A percentile compares a stretch with the other conserved stretches of the same genome.
Conservation (phyloP, 352 stramenopile species). For the Pilasporangium apinafurcum region DNA sequence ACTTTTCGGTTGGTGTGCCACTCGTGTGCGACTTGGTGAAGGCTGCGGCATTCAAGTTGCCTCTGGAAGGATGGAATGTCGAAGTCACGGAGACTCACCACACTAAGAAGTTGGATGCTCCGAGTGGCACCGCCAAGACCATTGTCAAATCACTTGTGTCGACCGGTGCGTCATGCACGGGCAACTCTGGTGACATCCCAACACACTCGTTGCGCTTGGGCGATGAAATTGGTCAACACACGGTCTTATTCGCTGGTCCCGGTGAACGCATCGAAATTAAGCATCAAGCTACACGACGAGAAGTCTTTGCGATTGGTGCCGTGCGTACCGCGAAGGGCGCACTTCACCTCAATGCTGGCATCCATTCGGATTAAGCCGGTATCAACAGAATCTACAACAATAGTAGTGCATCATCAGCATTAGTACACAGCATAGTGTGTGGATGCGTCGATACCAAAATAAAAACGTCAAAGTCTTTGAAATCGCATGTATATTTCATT, state of each 20-base stretch:
- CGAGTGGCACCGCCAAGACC: slow-evolving; percentile 75
- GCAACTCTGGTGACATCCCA: slow-evolving; percentile 30
- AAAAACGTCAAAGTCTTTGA: too few relatives aligned
- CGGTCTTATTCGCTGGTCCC: slow-evolving; percentile 68
- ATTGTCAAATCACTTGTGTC: slow-evolving; percentile 57
- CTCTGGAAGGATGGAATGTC: slow-evolving; percentile 69
- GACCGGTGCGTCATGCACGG: slow-evolving; percentile 51
- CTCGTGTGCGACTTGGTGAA: slow-evolving; percentile 73
- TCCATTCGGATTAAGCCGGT: slow-evolving; percentile 59
- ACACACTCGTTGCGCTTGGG: slow-evolving; percentile 72
- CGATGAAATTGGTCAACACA: slow-evolving; percentile 81
- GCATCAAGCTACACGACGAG: slow-evolving; percentile 69
- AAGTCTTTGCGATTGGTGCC: slow-evolving; percentile 80
- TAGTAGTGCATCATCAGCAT: too few relatives aligned
- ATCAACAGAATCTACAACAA: too few relatives aligned
- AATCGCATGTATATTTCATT: neutral
- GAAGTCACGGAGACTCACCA: slow-evolving; percentile 81
- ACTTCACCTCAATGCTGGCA: slow-evolving; percentile 28
- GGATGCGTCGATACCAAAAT: too few relatives aligned
- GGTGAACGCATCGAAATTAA: slow-evolving; percentile 82
- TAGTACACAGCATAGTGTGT: too few relatives aligned
- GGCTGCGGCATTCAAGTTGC: slow-evolving; percentile 67
- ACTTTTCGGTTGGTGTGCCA: slow-evolving; percentile 81
- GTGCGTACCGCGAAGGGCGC: slow-evolving; percentile 59
- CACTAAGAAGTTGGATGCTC: slow-evolving; percentile 83